Conservation (phyloP, 345 rosid genomes). For the Pistacia vera region DNA sequence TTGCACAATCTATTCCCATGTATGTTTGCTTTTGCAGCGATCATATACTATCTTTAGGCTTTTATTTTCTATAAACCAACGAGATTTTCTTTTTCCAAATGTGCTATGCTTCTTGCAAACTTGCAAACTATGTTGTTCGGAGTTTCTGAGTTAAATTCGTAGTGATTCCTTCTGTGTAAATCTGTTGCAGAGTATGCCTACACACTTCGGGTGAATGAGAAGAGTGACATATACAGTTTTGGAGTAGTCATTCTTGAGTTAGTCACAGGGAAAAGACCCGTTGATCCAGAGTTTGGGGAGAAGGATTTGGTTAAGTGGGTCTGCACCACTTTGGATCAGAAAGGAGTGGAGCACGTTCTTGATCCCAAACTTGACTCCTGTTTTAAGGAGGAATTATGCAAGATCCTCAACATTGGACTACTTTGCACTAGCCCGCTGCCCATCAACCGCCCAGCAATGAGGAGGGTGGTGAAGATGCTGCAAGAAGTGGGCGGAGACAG, state of each 20-base stretch:
- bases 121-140: neutral
- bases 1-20: neutral
- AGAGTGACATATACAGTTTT: constrained; percentile 97
- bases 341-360: constrained; percentile 76
- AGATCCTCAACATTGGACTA: constrained; percentile 82
- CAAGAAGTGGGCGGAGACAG: constrained; percentile 69
- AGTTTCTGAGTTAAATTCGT: neutral
- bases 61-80: neutral
- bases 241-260: constrained; percentile 94
- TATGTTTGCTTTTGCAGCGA: too few species aligned
- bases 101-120: neutral
- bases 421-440: constrained; percentile 90
- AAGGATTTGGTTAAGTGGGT: constrained; percentile 97
- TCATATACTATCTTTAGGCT: too few species aligned
- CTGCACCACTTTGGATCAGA: constrained; percentile 72
- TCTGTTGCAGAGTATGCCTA: constrained; percentile 86
- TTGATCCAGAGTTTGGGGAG: constrained; percentile 87
- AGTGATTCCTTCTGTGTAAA: neutral
- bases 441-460: constrained; percentile 94
- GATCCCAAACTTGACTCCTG: constrained; percentile 81
- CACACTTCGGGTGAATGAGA: constrained; percentile 96
- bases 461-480: constrained; percentile 88
- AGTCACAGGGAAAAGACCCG: constrained; percentile 78
- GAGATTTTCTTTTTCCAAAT: neutral
- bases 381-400: constrained; percentile 85